Evolutionary conservation across 306 rosid genomes (phyloP).

Genomic region (barrel medic (Medicago truncatula)): DNA sequence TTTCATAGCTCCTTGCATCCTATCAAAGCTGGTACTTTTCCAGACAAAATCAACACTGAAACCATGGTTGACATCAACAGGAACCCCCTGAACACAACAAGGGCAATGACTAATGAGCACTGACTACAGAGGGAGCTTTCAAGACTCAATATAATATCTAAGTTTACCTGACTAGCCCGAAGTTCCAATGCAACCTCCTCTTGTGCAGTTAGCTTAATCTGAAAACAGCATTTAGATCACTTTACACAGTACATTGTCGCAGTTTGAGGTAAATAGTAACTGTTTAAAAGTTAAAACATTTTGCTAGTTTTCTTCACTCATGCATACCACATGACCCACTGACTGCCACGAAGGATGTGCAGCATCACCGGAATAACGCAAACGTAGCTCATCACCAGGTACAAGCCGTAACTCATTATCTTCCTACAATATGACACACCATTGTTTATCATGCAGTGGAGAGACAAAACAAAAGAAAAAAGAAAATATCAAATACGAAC

Average conservation of each 20-base stretch:
- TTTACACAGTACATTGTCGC: background rate
- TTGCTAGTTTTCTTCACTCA: background rate
- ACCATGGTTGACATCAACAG: constrained; percentile 95
- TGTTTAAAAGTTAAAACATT: background rate
- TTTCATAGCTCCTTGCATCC: constrained; percentile 99
- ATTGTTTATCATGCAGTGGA: constrained; percentile 25
- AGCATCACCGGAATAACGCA: constrained; percentile 99
- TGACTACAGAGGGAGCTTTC: constrained; percentile 7
- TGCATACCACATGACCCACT: constrained; percentile 97
- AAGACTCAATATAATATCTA: constrained; percentile 14
- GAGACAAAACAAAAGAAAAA: constrained; percentile 18
- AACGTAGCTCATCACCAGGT: constrained; percentile 96
- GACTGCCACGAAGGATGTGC: constrained; percentile 99
- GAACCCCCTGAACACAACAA: constrained; percentile 81
- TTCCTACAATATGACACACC: constrained; percentile 64
- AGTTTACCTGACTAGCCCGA: constrained; percentile 90
- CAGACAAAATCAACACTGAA: constrained; percentile 98
- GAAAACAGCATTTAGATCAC: constrained; percentile 41
- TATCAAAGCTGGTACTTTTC: constrained; percentile 99
- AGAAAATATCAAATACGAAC: constrained; percentile 17
- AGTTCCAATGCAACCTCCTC: constrained; percentile 99
- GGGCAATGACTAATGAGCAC: constrained; percentile 39
- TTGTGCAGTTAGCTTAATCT: constrained; percentile 98
- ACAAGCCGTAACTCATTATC: constrained; percentile 98
- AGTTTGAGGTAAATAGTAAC: background rate